Percentiles rank a stretch among this genome's conserved stretches.
phyloP scores from a whole-genome alignment of 2,329 filamentous ascomycete genomes.

The Penicillium brasilianum region DNA sequence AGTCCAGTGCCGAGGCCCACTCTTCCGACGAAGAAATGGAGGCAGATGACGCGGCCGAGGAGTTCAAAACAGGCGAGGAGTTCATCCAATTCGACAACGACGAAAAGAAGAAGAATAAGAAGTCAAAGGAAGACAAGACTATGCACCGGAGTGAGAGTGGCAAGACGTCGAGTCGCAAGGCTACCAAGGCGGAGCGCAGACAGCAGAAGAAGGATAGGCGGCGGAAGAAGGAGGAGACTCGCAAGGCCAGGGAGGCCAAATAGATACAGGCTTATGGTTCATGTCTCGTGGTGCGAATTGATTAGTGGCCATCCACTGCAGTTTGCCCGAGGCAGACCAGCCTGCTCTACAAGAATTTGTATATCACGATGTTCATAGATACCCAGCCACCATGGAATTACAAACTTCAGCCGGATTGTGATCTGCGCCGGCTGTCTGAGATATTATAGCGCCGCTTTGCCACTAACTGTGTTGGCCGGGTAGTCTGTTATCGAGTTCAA shows the following conservation, averaged over 20 bases:
- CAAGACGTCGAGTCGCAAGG: constrained; percentile 33
- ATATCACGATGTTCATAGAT: constrained; percentile 5
- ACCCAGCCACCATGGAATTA: constrained; percentile 1
- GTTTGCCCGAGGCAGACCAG: not conserved
- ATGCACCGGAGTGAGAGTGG: constrained; percentile 36
- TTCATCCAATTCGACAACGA: constrained; percentile 8
- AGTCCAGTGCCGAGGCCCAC: constrained; percentile 27
- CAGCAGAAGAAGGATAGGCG: constrained; percentile 36
- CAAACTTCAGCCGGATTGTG: not conserved
- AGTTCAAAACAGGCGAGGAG: not conserved
- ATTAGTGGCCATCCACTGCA: not conserved
- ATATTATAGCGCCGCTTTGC: not conserved
- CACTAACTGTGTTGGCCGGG: not conserved
- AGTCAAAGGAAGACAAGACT: constrained; percentile 18
- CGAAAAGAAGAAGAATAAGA: constrained; percentile 30
- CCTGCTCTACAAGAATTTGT: not conserved
- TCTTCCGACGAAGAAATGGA: constrained; percentile 24
- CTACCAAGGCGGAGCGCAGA: constrained; percentile 34
- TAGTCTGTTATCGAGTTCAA: not conserved
- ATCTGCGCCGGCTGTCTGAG: not conserved
- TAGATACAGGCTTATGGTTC: constrained; percentile 5
- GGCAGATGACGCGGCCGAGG: constrained; percentile 9
- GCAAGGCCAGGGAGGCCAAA: constrained; percentile 38
- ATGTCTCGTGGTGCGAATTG: not conserved
- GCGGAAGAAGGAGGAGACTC: constrained; percentile 49